Base-by-base conservation (phyloP, 1,139 yeast genomes). In the Ashbya aceris region DNA sequence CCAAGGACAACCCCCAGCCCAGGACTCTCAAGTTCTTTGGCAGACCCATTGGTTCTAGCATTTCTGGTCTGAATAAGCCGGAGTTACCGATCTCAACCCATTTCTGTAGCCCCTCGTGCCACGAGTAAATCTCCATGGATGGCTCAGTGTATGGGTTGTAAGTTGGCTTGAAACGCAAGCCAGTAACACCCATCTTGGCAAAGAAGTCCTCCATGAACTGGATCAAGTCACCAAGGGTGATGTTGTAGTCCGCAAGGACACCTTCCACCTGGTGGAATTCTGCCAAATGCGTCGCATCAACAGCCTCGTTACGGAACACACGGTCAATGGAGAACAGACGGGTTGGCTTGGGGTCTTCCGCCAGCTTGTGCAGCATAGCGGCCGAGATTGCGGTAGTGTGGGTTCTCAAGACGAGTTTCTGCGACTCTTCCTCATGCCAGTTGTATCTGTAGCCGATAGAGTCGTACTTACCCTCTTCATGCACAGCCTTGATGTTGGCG, bases 61-160 rank as follows among this genome's bases (percentile, higher is more conserved):
- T 93, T 68, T 93, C 99, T 20, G 99, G 98, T 69, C 99, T 80
- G 74, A 93, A 93, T 96, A 93, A 83, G 65, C 98, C 99, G 20
- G 96, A 86, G 73, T 93, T 93, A 65, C 99, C 99, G 60, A 93
- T 89, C 71, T 93, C 99, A 49, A 93, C 98, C 98, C 98, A 93
- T 65, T 87, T 91, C 58, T 76, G 81, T 57, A 93, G 75, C 39
- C 96, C 96, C 57, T 79, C 80, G 68, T 93, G 99, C 82, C 86
- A 91, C 44, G 97, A 93, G 66, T 83, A 93, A 55, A 93, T 91
- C 70, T 93, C 99, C 79, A 93, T 77, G 12, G 96, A 84, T 47
- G 99, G 99, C 68, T 93, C 99, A 48, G 98, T 93, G 75, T 93
- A 93, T 45, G 98, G 98, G 67, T 91, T 91, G 69, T 91, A 93